phyloP scores from a whole-genome alignment of 257 asterid genomes.

The Petrea volubilis region DNA sequence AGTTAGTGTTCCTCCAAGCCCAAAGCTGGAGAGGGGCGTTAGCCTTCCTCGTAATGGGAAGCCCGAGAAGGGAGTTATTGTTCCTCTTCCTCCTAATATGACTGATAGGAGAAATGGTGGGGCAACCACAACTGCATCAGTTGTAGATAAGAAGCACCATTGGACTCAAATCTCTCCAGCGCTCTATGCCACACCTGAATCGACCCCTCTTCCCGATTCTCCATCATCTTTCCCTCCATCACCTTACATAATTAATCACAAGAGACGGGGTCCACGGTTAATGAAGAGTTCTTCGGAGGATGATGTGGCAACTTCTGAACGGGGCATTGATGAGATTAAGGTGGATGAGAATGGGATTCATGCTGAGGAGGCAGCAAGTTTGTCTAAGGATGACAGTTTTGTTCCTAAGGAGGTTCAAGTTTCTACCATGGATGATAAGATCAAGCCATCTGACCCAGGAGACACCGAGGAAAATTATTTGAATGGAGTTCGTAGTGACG shows the following conservation, averaged over 20 bases:
- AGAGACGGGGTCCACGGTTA: conserved; percentile 90
- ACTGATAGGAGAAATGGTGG: conserved; percentile 38
- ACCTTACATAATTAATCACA: conserved; percentile 86
- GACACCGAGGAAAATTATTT: conserved; percentile 34
- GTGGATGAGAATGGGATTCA: conserved; percentile 36
- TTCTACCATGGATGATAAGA: conserved; percentile 24
- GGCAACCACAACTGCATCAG: conserved; percentile 24
- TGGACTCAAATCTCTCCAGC: conserved; percentile 93
- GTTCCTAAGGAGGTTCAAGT: conserved; percentile 27
- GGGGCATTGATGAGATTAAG: conserved; percentile 36
- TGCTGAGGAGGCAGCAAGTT: conserved; percentile 29
- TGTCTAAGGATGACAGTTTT: conserved; percentile 34
- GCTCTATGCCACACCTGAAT: conserved; percentile 80
- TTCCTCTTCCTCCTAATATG: conserved; percentile 30
- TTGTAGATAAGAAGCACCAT: conserved; percentile 45
- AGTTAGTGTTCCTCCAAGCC: conserved; percentile 43
- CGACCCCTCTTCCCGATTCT: conserved; percentile 89
- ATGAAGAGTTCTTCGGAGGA: conserved; percentile 76
- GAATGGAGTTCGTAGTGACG: conserved; percentile 29
- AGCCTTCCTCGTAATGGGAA: conserved; percentile 39
- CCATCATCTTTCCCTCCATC: conserved; percentile 90
- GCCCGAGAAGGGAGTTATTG: conserved; percentile 43
- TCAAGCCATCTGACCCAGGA: conserved; percentile 18
- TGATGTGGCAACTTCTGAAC: conserved; percentile 50
- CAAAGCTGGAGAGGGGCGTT: conserved; percentile 35